These are phyloP conservation scores for Fusarium penzigii DNA, from an alignment of 2,329 filamentous ascomycete species.

Conservation along the genomic window DNA sequence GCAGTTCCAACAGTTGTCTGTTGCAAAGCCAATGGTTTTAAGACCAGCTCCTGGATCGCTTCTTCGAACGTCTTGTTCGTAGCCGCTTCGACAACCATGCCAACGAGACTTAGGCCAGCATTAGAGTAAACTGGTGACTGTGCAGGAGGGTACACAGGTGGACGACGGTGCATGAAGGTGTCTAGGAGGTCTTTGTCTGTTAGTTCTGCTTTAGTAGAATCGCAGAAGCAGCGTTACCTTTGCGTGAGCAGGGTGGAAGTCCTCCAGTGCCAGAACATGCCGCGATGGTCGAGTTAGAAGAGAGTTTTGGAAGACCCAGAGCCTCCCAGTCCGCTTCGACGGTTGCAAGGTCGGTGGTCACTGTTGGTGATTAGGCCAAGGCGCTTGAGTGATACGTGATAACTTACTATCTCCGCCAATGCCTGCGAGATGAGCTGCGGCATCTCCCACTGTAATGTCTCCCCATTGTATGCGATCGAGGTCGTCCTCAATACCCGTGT, in stretches of 20 bases:
- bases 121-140: constrained; percentile 4
- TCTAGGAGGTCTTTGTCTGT: neutral
- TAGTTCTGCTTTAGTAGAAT: neutral
- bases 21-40: neutral
- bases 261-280: neutral
- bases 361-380: neutral
- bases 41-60: neutral
- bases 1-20: neutral
- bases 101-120: neutral
- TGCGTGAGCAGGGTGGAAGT: neutral
- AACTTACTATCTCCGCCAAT: constrained; percentile 5
- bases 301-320: constrained; percentile 1
- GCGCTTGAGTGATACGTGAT: too few species aligned
- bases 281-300: rapidly evolving
- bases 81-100: constrained; percentile 2
- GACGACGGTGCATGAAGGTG: neutral
- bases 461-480: neutral
- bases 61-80: neutral
- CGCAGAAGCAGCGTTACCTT: neutral
- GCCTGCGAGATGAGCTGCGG: neutral
- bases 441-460: neutral
- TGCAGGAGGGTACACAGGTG: neutral
- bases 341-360: neutral
- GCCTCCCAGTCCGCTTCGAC: constrained; percentile 1
- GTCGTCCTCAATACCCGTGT: neutral